These are phyloP conservation scores for Myriosclerotinia curreyana DNA, from an alignment of 2,329 filamentous ascomycete species.

Conservation along the genomic window DNA sequence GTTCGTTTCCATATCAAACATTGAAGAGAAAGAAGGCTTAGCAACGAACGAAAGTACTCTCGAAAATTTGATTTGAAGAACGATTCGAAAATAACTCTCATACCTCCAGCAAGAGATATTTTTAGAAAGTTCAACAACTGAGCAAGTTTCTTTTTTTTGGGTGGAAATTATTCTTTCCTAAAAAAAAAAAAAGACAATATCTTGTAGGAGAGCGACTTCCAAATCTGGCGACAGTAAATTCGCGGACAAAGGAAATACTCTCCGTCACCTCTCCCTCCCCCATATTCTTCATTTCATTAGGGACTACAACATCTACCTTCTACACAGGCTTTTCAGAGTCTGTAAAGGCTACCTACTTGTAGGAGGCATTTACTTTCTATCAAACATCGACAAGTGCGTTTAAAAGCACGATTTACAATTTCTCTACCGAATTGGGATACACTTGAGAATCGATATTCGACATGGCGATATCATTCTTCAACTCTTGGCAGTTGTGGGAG, in stretches of 20 bases:
- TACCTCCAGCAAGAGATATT: neutral
- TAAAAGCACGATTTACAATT: neutral
- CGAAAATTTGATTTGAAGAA: neutral
- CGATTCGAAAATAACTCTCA: neutral
- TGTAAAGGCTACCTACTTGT: neutral
- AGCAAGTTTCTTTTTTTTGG: neutral
- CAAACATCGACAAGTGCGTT: neutral
- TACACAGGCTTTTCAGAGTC: slow-evolving; percentile 12
- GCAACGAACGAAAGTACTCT: neutral
- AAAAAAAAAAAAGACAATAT: neutral
- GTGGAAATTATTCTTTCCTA: neutral
- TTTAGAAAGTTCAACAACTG: neutral
- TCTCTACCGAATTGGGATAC: neutral
- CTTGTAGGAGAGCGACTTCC: slow-evolving; percentile 7
- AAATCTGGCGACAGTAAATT: neutral
- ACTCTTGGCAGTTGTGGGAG: slow-evolving; percentile 77
- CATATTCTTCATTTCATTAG: neutral
- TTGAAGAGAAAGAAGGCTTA: neutral
- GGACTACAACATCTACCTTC: neutral
- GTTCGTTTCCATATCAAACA: neutral
- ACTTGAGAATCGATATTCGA: slow-evolving; percentile 2
- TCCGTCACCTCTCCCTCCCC: neutral
- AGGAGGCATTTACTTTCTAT: slow-evolving; percentile 5
- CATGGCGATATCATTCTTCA: slow-evolving; percentile 54
- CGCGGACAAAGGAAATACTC: neutral